phyloP scores from a whole-genome alignment of 2,329 filamentous ascomycete genomes.

The Escovopsis weberi region DNA sequence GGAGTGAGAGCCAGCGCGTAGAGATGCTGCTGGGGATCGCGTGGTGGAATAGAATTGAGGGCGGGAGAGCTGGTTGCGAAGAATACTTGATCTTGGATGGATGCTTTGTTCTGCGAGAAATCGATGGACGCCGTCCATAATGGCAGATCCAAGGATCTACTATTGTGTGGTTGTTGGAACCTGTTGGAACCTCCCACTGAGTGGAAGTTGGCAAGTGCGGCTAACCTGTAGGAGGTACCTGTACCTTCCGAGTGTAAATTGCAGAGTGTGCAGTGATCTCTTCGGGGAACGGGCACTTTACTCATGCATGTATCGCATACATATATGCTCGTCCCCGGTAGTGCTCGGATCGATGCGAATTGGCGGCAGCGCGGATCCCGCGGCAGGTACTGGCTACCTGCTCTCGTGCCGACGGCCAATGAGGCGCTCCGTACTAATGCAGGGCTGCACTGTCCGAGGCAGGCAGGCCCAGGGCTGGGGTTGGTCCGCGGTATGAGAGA shows the following conservation, averaged over 20 bases:
- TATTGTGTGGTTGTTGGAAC: conserved; percentile 7
- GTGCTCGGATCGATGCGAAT: too few species aligned
- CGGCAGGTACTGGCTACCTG: too few species aligned
- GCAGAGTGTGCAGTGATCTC: background rate
- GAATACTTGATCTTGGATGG: background rate
- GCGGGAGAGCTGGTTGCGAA: background rate
- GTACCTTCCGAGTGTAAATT: background rate
- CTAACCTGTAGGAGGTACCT: background rate
- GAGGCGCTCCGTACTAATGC: too few species aligned
- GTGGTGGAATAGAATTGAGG: background rate
- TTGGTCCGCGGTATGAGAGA: too few species aligned
- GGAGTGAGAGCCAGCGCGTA: background rate
- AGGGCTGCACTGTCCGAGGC: too few species aligned
- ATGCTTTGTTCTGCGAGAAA: conserved; percentile 3
- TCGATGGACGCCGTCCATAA: conserved; percentile 18
- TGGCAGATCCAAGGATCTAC: background rate
- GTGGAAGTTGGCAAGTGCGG: background rate
- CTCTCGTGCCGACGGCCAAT: too few species aligned
- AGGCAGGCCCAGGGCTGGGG: too few species aligned
- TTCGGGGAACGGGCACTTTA: too few species aligned
- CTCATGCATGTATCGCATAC: too few species aligned
- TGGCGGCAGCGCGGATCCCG: too few species aligned
- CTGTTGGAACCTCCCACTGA: conserved; percentile 6
- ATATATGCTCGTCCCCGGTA: too few species aligned
- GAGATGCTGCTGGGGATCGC: background rate